Conservation (phyloP, 768 basidiomycete species). For the Lactifluus hygrophoroides region DNA sequence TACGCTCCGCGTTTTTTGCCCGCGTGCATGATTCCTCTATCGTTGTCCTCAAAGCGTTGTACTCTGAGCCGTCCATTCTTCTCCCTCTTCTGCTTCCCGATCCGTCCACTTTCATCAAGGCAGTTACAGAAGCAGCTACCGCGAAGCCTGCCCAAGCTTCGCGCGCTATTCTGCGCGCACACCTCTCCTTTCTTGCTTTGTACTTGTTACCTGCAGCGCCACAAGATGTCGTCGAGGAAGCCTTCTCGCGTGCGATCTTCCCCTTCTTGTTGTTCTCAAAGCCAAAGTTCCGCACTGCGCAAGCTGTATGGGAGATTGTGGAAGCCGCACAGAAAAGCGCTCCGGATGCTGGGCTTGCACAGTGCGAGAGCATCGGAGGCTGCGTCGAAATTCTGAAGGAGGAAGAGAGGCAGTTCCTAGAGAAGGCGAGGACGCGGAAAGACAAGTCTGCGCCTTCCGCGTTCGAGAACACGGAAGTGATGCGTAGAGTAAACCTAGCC, state of each 20-base stretch:
- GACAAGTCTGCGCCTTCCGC: conserved; percentile 8
- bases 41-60: conserved; percentile 59
- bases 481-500: conserved; percentile 44
- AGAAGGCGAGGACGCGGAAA: conserved; percentile 26
- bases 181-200: conserved; percentile 47
- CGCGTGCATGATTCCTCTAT: conserved; percentile 59
- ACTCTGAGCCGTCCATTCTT: conserved; percentile 41
- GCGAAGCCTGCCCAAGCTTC: conserved; percentile 22
- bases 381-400: conserved; percentile 40
- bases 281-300: conserved; percentile 53
- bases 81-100: conserved; percentile 38
- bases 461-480: conserved; percentile 32
- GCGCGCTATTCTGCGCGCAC: conserved; percentile 49
- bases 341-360: conserved; percentile 17
- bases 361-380: conserved; percentile 45
- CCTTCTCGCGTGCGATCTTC: conserved; percentile 52
- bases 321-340: conserved; percentile 27
- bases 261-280: conserved; percentile 71
- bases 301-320: conserved; percentile 69
- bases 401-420: conserved; percentile 27
- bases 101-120: conserved; percentile 37
- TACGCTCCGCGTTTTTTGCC: conserved; percentile 55
- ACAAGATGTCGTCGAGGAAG: conserved; percentile 11
- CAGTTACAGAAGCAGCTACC: conserved; percentile 32
- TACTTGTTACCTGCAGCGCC: conserved; percentile 34